Conservation (phyloP, 441 rosid genomes). For the Syzygium syzygioides region DNA sequence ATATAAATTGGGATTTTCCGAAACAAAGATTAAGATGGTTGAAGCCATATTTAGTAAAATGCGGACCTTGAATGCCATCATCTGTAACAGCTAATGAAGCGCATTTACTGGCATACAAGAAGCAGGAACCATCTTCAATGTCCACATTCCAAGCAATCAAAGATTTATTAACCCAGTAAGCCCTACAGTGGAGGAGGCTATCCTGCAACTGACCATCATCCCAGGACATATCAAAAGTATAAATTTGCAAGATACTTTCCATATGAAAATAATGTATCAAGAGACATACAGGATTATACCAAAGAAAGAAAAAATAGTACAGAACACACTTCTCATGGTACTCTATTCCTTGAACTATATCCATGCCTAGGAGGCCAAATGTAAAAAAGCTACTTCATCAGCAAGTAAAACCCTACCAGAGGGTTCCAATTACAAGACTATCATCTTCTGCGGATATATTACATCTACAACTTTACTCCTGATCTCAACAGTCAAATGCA, state of each 20-base stretch:
- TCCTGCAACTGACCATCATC: constrained; percentile 44
- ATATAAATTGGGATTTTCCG: neutral
- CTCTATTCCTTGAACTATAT: neutral
- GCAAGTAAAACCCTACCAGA: neutral
- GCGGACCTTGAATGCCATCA: constrained; percentile 55
- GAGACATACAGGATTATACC: neutral
- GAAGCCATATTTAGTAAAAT: neutral
- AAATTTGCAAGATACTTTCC: neutral
- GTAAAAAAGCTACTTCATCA: neutral
- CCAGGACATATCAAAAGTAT: neutral
- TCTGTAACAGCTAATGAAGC: constrained; percentile 52
- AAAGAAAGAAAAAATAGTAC: neutral
- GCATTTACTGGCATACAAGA: constrained; percentile 55
- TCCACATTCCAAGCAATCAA: constrained; percentile 83
- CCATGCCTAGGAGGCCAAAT: neutral
- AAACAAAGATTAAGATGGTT: constrained; percentile 1
- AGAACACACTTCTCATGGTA: neutral
- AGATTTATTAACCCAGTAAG: constrained; percentile 62
- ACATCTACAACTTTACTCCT: neutral
- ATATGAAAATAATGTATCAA: neutral
- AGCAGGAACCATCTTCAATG: constrained; percentile 55
- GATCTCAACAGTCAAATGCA: neutral
- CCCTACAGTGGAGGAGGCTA: constrained; percentile 51
- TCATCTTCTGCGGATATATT: neutral
- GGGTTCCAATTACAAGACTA: neutral